Conservation (phyloP, 768 basidiomycete genomes). For the Lactifluus piperatus region DNA sequence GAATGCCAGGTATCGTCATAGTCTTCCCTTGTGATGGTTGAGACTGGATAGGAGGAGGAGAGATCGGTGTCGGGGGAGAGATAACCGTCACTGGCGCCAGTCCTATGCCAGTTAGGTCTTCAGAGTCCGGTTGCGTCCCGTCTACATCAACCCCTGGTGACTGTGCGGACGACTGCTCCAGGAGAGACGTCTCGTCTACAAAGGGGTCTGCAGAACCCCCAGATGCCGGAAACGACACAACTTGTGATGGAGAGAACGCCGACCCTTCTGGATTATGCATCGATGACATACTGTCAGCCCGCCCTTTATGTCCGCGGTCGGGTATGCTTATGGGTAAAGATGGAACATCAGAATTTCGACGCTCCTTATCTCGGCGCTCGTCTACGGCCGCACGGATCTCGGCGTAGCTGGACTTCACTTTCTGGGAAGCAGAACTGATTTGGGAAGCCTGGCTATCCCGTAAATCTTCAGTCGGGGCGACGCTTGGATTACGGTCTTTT, state of each 20-base stretch:
- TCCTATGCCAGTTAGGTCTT: neutral
- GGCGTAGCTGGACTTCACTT: constrained; percentile 49
- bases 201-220: constrained; percentile 1
- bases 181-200: neutral
- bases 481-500: constrained; percentile 36
- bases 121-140: neutral
- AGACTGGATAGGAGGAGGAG: constrained; percentile 47
- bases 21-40: constrained; percentile 67
- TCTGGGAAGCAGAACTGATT: neutral
- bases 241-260: constrained; percentile 24
- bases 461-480: constrained; percentile 18
- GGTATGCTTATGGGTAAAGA: constrained; percentile 32
- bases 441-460: constrained; percentile 7
- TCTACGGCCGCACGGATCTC: constrained; percentile 72
- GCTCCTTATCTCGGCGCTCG: constrained; percentile 41
- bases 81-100: neutral
- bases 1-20: constrained; percentile 86
- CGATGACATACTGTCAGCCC: constrained; percentile 26
- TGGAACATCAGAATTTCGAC: constrained; percentile 20
- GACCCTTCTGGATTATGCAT: constrained; percentile 16
- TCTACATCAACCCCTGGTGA: constrained; percentile 1
- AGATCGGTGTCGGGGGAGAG: constrained; percentile 1
- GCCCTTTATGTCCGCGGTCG: constrained; percentile 22
- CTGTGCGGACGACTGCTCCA: neutral
- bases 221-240: constrained; percentile 23